Percentiles rank a stretch among this genome's conserved stretches.
Conservation (phyloP, 768 basidiomycete genomes). For the Chlorophyllum brunneum region DNA sequence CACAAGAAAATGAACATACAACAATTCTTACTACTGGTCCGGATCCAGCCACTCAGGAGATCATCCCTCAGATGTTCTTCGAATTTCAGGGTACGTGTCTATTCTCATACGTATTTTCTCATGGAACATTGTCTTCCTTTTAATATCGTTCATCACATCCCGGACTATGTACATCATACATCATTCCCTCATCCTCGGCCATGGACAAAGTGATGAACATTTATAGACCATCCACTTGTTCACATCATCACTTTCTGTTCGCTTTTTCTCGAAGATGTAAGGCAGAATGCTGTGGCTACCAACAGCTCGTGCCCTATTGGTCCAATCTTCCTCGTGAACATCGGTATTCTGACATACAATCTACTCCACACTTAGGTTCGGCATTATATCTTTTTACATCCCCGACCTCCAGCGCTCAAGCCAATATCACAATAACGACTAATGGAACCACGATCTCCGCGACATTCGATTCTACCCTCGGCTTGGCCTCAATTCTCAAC, state of each 20-base stretch:
- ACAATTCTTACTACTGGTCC: slow-evolving; percentile 41
- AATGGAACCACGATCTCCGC: slow-evolving; percentile 26
- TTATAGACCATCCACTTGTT: background rate
- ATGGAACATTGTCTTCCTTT: background rate
- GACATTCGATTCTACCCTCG: slow-evolving; percentile 38
- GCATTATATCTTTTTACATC: slow-evolving; percentile 18
- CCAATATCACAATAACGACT: slow-evolving; percentile 49
- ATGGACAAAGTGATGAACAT: background rate
- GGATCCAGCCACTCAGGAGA: slow-evolving; percentile 32
- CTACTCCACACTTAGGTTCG: background rate
- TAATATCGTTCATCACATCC: background rate
- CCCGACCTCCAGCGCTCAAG: slow-evolving; percentile 42
- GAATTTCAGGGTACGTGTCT: slow-evolving; percentile 43
- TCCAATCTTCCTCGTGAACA: too few species aligned
- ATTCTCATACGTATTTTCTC: background rate
- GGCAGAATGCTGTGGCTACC: background rate
- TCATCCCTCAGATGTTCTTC: slow-evolving; percentile 57
- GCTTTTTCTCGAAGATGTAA: background rate
- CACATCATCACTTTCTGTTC: background rate
- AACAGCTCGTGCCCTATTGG: background rate
- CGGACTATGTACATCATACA: background rate
- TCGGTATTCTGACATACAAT: background rate
- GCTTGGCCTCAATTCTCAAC: slow-evolving; percentile 33
- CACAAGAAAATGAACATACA: slow-evolving; percentile 18
- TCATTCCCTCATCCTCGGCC: background rate